Evolutionary conservation across 2,329 filamentous ascomycete genomes (phyloP).

Genomic region (Fragosphaeria purpurea): DNA sequence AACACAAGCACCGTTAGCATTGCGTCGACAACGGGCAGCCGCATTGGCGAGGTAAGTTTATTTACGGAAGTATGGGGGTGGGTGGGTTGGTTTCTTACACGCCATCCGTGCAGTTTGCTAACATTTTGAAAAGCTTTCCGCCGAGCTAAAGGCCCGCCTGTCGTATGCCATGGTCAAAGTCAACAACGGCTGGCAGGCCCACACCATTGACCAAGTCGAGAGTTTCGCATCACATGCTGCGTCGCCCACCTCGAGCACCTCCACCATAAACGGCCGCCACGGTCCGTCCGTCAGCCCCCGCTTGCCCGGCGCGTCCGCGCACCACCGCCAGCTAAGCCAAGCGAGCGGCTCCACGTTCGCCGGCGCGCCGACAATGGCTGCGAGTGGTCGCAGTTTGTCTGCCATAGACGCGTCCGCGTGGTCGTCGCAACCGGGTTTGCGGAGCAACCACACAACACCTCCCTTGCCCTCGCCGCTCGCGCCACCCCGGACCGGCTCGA

Average conservation of each 20-base stretch:
- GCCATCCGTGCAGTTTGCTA: background rate
- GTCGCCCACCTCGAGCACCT: slow-evolving; percentile 51
- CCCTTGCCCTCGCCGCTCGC: slow-evolving; percentile 10
- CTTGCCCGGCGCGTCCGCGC: slow-evolving; percentile 27
- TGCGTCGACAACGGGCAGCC: slow-evolving; percentile 52
- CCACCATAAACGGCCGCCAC: slow-evolving; percentile 42
- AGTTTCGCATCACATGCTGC: slow-evolving; percentile 58
- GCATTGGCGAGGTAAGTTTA: slow-evolving; percentile 64
- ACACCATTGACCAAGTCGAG: slow-evolving; percentile 69
- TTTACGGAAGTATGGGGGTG: background rate
- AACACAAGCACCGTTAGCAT: slow-evolving; percentile 60
- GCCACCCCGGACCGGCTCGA: slow-evolving; percentile 16
- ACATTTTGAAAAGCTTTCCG: slow-evolving; percentile 48
- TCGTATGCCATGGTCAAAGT: slow-evolving; percentile 94
- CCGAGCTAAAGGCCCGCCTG: slow-evolving; percentile 71
- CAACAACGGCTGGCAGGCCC: slow-evolving; percentile 77
- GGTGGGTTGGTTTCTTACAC: too few species aligned
- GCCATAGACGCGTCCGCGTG: slow-evolving; percentile 5
- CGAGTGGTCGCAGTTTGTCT: background rate
- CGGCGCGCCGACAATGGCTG: background rate
- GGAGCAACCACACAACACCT: slow-evolving; percentile 5
- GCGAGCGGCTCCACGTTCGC: slow-evolving; percentile 7
- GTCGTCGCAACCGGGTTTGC: slow-evolving; percentile 2
- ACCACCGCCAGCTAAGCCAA: slow-evolving; percentile 19
- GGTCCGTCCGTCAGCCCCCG: slow-evolving; percentile 47